A percentile compares a stretch with the other conserved stretches of the same genome.
These are phyloP conservation scores for Pyrenophora seminiperda DNA, from an alignment of 2,329 filamentous ascomycete species.

Conservation along the genomic window DNA sequence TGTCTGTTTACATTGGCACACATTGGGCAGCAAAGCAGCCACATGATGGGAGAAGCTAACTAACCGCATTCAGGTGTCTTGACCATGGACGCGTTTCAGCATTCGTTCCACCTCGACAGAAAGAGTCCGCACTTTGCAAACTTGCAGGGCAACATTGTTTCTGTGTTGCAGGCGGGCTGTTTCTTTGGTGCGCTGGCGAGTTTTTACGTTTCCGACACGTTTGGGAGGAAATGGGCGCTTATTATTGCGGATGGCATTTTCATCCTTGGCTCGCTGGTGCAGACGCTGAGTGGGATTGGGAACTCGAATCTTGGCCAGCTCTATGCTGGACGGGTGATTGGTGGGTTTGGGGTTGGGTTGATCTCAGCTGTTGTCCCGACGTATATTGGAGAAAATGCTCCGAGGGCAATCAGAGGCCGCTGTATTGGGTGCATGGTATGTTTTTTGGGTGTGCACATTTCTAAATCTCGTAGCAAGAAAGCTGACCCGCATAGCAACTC, in stretches of 20 bases:
- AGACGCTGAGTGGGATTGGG: constrained; percentile 47
- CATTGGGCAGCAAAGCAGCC: too few species aligned
- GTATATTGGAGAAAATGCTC: constrained; percentile 54
- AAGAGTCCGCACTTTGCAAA: constrained; percentile 44
- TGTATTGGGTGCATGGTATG: constrained; percentile 45
- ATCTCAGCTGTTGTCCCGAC: constrained; percentile 52
- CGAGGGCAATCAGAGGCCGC: constrained; percentile 49
- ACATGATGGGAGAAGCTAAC: too few species aligned
- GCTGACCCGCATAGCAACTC: constrained; percentile 31
- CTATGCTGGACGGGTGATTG: constrained; percentile 52
- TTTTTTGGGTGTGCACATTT: neutral
- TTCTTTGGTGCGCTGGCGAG: constrained; percentile 53
- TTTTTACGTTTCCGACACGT: constrained; percentile 51
- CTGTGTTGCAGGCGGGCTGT: constrained; percentile 52
- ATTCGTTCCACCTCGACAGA: constrained; percentile 48
- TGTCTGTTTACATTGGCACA: too few species aligned
- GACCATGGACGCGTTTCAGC: constrained; percentile 52
- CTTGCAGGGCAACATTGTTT: constrained; percentile 53
- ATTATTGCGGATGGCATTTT: constrained; percentile 52
- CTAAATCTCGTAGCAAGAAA: neutral
- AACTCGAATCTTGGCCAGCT: constrained; percentile 46
- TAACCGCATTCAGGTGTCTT: constrained; percentile 41
- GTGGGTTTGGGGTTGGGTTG: constrained; percentile 52
- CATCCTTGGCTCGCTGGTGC: constrained; percentile 50
- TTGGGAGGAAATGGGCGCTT: constrained; percentile 50